Percentiles rank a stretch among this genome's conserved stretches.
phyloP scores from a whole-genome alignment of 768 basidiomycete species.

The Lactarius sp. region DNA sequence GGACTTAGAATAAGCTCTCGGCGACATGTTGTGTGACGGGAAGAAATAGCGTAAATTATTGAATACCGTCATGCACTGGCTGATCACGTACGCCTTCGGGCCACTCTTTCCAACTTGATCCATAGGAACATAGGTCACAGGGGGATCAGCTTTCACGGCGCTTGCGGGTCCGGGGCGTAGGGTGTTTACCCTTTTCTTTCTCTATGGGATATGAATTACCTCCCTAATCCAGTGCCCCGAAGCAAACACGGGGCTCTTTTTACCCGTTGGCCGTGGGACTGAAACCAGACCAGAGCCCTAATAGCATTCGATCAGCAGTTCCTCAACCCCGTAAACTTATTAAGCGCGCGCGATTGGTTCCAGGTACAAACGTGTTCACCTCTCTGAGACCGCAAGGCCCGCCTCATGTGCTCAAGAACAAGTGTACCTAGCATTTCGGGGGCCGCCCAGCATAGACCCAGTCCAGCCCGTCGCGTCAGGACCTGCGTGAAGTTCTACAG shows the following conservation, averaged over 20 bases:
- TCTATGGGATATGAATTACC: not conserved
- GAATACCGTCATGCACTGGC: not conserved
- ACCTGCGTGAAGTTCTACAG: not conserved
- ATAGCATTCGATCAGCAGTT: not conserved
- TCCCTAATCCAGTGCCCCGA: not conserved
- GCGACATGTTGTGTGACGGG: not conserved
- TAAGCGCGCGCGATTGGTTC: conserved; percentile 6
- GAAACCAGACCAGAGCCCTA: not conserved
- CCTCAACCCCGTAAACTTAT: not conserved
- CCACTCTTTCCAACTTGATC: not conserved
- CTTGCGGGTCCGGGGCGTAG: not conserved
- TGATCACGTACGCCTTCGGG: not conserved
- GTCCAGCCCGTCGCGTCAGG: not conserved
- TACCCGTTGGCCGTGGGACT: too few species aligned
- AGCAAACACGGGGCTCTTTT: too few species aligned
- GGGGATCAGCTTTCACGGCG: not conserved
- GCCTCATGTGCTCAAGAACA: not conserved
- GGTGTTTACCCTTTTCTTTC: not conserved
- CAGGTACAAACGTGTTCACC: conserved; percentile 18
- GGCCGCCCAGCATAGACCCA: conserved; percentile 7
- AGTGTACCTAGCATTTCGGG: conserved; percentile 1
- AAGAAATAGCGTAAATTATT: not conserved
- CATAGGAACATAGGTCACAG: not conserved
- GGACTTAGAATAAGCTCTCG: conserved; percentile 11
- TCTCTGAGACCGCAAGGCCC: conserved; percentile 10